Conservation (phyloP, 2,329 filamentous ascomycete genomes). For the Clarireedia monteithiana region DNA sequence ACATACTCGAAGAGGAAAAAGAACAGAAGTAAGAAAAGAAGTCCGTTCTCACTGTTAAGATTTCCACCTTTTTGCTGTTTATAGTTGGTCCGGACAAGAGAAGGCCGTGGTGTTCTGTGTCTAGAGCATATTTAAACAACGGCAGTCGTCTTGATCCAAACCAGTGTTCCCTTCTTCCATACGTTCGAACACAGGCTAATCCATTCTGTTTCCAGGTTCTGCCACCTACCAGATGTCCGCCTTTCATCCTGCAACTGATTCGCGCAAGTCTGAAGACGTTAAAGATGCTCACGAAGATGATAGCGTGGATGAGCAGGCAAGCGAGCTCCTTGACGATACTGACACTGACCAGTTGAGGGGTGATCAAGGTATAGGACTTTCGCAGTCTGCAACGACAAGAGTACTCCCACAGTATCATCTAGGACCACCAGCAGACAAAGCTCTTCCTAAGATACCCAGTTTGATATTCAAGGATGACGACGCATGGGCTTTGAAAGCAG, state of each 20-base stretch:
- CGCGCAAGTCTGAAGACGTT: neutral
- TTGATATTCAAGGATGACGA: conserved; percentile 16
- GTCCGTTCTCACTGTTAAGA: neutral
- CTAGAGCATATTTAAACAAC: neutral
- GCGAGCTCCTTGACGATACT: conserved; percentile 20
- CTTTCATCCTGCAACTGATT: neutral
- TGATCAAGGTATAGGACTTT: conserved; percentile 5
- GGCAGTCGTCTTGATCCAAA: neutral
- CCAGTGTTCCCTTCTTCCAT: neutral
- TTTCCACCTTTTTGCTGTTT: neutral
- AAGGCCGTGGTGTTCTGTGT: neutral
- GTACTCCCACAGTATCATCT: neutral
- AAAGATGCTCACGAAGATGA: conserved; percentile 9
- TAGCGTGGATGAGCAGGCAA: conserved; percentile 21
- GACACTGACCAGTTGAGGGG: conserved; percentile 5
- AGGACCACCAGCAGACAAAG: conserved; percentile 9
- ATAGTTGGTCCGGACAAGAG: neutral
- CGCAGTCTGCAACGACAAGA: neutral
- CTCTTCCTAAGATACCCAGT: conserved; percentile 13
- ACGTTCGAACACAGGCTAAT: neutral
- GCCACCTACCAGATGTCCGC: neutral
- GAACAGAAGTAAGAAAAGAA: neutral
- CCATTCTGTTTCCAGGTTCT: neutral
- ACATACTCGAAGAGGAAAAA: conserved; percentile 7
- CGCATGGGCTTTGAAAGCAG: conserved; percentile 14